These are phyloP conservation scores for Torrubiella hemipterigena DNA, from an alignment of 2,329 filamentous ascomycete species.

Conservation along the genomic window DNA sequence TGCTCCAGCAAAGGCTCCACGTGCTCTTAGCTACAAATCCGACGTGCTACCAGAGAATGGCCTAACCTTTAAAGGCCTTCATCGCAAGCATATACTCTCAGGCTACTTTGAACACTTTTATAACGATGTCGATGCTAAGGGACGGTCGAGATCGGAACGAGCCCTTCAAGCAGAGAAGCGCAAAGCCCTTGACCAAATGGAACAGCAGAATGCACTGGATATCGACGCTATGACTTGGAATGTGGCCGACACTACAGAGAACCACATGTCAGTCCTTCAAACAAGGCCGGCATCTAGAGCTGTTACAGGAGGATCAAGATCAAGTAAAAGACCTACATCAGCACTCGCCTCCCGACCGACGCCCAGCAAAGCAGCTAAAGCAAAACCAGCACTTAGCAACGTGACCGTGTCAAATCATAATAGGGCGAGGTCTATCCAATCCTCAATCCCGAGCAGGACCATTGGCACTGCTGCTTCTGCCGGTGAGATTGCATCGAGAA, in stretches of 20 bases:
- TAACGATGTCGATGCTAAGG: conserved; percentile 55
- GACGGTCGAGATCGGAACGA: conserved; percentile 49
- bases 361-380: conserved; percentile 4
- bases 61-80: conserved; percentile 45
- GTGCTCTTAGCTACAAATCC: conserved; percentile 55
- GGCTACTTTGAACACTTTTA: conserved; percentile 50
- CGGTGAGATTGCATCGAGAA: conserved; percentile 59
- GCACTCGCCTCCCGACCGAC: conserved; percentile 26
- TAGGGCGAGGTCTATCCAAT: no score
- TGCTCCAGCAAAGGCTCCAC: conserved; percentile 64
- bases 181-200: conserved; percentile 41
- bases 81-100: conserved; percentile 45
- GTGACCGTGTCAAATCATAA: no score
- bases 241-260: conserved; percentile 41
- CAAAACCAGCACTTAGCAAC: not conserved
- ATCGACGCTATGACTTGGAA: conserved; percentile 52
- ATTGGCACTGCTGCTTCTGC: conserved; percentile 44
- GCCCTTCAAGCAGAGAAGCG: conserved; percentile 43
- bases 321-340: conserved; percentile 35
- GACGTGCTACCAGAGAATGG: conserved; percentile 51
- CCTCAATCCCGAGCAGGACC: no score
- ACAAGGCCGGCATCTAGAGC: not conserved
- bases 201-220: conserved; percentile 56
- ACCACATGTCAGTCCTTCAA: conserved; percentile 6
- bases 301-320: not conserved